Evolutionary conservation across 768 basidiomycete genomes (phyloP), one percentile per base, ranked within the genome.

Genomic region (Tulasnella sp.): DNA sequence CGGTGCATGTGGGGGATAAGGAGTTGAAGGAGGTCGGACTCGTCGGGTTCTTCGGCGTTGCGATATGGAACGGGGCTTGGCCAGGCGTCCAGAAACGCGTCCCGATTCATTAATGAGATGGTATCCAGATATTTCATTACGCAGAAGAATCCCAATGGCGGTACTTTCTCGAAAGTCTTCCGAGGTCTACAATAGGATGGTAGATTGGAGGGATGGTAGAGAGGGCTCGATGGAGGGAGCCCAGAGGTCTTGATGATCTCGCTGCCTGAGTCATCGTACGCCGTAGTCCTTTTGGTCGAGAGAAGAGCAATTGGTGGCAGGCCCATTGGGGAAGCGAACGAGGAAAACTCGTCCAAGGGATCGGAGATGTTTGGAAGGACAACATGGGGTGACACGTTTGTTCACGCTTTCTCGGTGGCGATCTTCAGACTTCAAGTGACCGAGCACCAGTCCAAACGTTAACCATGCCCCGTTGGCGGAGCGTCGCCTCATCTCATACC

Each of bases 211-310:
- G 71, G 34, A 39, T 68, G 27, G 71, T 79, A 79, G 19, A 71
- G 38, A 18, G 78, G 42, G 39, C 38, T 40, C 14, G 18, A 72
- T 19, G 78, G 56, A 34, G 78, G 78, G 10, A 74, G 71, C 14
- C 34, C 24, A 19, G 44, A 24, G 6, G 71, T 38, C 38, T 79
- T 79, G 95, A 92, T 75, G 98, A 87, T 75, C 98, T 92, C 52
- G 98, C 94, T 78, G 98, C 92, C 82, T 97, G 91, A 46, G 97
- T 94, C 10, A 96, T 96, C 39, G 95, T 93, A 75, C 96, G 93
- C 74, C 94, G 90, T 27, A 90, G 89, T 84, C 95, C 88, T 40
- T 90, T 89, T 83, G 93, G 89, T 1, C 93, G 94, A 19, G 94
- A 89, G 71, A 98, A 93, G 0, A 97, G 93, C 6, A 97, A 77